phyloP scores from a whole-genome alignment of 805 yeast species.

The Komagataella pastoris region DNA sequence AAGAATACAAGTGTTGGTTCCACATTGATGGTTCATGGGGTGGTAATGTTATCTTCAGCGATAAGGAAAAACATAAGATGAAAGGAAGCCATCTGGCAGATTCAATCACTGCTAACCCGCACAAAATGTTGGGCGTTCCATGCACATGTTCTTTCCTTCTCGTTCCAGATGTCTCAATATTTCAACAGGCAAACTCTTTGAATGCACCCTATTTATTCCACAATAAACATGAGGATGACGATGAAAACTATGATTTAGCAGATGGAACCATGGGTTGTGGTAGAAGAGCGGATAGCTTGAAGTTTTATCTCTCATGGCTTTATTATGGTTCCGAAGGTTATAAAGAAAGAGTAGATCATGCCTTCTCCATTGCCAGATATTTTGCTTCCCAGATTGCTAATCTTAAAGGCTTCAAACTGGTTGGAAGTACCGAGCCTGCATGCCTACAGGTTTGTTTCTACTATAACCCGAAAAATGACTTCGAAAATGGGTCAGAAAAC shows the following conservation, averaged over 20 bases:
- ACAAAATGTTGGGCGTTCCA: slow-evolving; percentile 84
- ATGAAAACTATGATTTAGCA: slow-evolving; percentile 57
- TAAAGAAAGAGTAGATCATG: slow-evolving; percentile 56
- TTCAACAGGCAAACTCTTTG: slow-evolving; percentile 63
- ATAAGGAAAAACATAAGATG: slow-evolving; percentile 28
- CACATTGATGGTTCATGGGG: slow-evolving; percentile 92
- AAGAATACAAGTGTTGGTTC: slow-evolving; percentile 50
- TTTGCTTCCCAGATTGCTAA: slow-evolving; percentile 31
- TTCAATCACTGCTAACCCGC: slow-evolving; percentile 74
- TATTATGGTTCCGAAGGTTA: slow-evolving; percentile 67
- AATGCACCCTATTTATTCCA: slow-evolving; percentile 78
- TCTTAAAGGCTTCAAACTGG: slow-evolving; percentile 35
- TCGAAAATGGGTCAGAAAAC: slow-evolving; percentile 19
- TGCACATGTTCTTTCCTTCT: slow-evolving; percentile 62
- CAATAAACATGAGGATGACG: slow-evolving; percentile 27
- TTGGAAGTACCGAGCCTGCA: slow-evolving; percentile 49
- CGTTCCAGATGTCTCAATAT: slow-evolving; percentile 51
- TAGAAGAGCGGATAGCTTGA: slow-evolving; percentile 70
- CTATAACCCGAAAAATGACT: slow-evolving; percentile 30
- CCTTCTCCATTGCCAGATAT: slow-evolving; percentile 50
- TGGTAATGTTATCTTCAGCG: slow-evolving; percentile 65
- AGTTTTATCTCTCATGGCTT: slow-evolving; percentile 69
- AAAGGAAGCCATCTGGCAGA: slow-evolving; percentile 55
- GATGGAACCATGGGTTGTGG: slow-evolving; percentile 93
- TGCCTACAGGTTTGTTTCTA: slow-evolving; percentile 80